These are phyloP conservation scores for Lupinus albus DNA, from an alignment of 306 rosid species.

Conservation along the genomic window DNA sequence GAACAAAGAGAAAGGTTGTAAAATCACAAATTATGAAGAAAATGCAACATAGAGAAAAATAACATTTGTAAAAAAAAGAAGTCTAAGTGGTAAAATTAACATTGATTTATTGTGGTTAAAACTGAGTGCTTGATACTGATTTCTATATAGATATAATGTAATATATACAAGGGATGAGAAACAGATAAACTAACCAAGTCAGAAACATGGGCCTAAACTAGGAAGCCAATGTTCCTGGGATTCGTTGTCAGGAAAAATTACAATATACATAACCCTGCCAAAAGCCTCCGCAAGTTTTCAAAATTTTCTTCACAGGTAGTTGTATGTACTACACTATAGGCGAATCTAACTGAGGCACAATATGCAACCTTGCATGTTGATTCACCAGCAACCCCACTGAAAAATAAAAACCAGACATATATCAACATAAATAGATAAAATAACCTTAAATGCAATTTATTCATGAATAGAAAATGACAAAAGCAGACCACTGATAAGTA, in stretches of 20 bases:
- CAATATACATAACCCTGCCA: slow-evolving; percentile 94
- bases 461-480: slow-evolving; percentile 16
- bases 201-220: slow-evolving; percentile 83
- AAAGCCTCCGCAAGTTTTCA: slow-evolving; percentile 79
- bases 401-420: slow-evolving; percentile 36
- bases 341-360: slow-evolving; percentile 51
- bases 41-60: slow-evolving; percentile 7
- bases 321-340: slow-evolving; percentile 52
- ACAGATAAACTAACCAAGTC: slow-evolving; percentile 94
- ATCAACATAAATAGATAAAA: slow-evolving; percentile 35
- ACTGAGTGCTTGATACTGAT: slow-evolving; percentile 43
- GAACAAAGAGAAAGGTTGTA: slow-evolving; percentile 15
- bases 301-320: slow-evolving; percentile 61
- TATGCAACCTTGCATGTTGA: slow-evolving; percentile 44
- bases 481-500: slow-evolving; percentile 14
- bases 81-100: slow-evolving; percentile 25
- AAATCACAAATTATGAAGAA: slow-evolving; percentile 17
- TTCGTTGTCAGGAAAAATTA: slow-evolving; percentile 94
- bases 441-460: slow-evolving; percentile 9
- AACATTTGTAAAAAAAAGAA: neutral
- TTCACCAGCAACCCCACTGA: slow-evolving; percentile 58
- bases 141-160: slow-evolving; percentile 50
- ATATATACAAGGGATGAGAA: slow-evolving; percentile 71
- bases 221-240: slow-evolving; percentile 85
- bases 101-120: slow-evolving; percentile 37